phyloP scores from a whole-genome alignment of 2,329 filamentous ascomycete species.

The Ambrosiella beaveri region DNA sequence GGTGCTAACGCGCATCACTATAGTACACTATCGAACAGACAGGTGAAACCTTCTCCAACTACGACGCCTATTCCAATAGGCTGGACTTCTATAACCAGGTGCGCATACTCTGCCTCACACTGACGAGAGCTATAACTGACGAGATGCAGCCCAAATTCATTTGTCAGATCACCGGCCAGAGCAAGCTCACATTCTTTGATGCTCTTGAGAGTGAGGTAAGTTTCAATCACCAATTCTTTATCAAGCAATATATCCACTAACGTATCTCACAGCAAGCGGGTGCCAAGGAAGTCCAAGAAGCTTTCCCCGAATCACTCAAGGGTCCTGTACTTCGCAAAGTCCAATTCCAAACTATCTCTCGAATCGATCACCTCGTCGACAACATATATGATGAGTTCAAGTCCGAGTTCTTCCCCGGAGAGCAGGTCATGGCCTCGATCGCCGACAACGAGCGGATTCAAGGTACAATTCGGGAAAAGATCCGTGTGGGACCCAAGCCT shows the following conservation, averaged over 20 bases:
- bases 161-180: conserved; percentile 89
- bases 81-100: conserved; percentile 92
- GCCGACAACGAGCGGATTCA: conserved; percentile 51
- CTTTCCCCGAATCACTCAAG: conserved; percentile 81
- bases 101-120: conserved; percentile 6
- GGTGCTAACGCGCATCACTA: conserved; percentile 28
- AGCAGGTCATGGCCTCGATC: conserved; percentile 59
- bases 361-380: conserved; percentile 67
- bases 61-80: conserved; percentile 64
- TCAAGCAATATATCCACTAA: conserved; percentile 10
- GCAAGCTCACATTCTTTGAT: conserved; percentile 79
- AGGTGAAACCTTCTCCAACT: conserved; percentile 73
- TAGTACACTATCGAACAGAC: conserved; percentile 86
- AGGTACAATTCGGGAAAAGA: conserved; percentile 71
- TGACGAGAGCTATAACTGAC: background rate
- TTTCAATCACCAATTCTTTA: background rate
- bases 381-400: conserved; percentile 64
- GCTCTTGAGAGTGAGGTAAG: conserved; percentile 79
- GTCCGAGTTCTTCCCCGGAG: conserved; percentile 77
- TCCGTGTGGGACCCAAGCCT: conserved; percentile 48
- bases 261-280: conserved; percentile 42
- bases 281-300: conserved; percentile 74
- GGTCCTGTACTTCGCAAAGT: conserved; percentile 79
- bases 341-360: conserved; percentile 75
- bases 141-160: conserved; percentile 60